A percentile compares a stretch with the other conserved stretches of the same genome.
phyloP scores from a whole-genome alignment of 306 rosid genomes.

The Quillaja saponaria region DNA sequence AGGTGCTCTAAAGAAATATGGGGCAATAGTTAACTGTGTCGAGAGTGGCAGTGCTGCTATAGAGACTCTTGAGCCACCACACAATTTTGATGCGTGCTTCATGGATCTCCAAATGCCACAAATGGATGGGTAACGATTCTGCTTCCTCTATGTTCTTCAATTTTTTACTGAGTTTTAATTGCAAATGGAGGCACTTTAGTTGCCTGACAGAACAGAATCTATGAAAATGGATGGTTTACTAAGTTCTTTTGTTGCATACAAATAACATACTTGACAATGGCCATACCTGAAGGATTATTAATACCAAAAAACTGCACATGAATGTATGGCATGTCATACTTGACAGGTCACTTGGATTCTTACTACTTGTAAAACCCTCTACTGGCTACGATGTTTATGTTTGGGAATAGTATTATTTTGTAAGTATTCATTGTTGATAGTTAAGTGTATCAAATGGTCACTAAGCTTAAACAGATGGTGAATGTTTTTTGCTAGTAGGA shows the following conservation, averaged over 20 bases:
- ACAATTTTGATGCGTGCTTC: constrained; percentile 81
- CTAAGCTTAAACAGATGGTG: constrained; percentile 1
- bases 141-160: constrained; percentile 12
- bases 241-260: background rate
- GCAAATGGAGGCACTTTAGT: constrained; percentile 11
- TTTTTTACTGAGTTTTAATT: constrained; percentile 18
- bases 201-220: constrained; percentile 9
- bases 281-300: background rate
- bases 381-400: background rate
- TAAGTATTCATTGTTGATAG: constrained; percentile 5
- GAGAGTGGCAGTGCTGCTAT: constrained; percentile 77
- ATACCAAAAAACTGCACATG: too few species aligned
- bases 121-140: constrained; percentile 90
- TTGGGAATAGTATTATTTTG: background rate
- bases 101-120: constrained; percentile 99
- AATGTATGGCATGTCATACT: background rate
- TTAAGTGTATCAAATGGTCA: constrained; percentile 1
- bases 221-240: constrained; percentile 11
- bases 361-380: background rate
- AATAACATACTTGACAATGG: background rate
- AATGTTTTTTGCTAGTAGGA: constrained; percentile 19
- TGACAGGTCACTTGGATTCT: background rate
- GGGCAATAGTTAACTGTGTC: constrained; percentile 77
- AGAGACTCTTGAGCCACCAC: constrained; percentile 70
- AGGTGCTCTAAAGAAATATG: constrained; percentile 78